Evolutionary conservation across 768 basidiomycete genomes (phyloP), one percentile per base, ranked within the genome.

Genomic region (Candolleomyces eurysporus): DNA sequence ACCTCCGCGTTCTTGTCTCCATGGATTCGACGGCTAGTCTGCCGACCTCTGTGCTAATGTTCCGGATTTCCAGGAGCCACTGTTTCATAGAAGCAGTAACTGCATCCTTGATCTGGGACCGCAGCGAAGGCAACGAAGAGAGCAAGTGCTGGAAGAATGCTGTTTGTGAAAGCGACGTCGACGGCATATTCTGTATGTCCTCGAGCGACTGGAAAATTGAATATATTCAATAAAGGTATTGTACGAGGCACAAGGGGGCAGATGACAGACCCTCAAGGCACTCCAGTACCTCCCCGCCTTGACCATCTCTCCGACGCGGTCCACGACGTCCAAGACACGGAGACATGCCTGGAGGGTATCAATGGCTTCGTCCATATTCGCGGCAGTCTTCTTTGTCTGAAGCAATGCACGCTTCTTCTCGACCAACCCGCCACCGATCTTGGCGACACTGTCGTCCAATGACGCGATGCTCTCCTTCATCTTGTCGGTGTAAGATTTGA

Each of bases 21-120:
- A 98, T 98, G 14, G 87, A 86, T 65, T 98, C 94, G 48, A 95
- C 83, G 3, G 96, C 96, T 4, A 92, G 82, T 64, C 82, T 83
- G 4, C 97, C 97, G 7, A 99, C 91, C 56, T 89, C 84, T 2
- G 88, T 86, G 57, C 92, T 92, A 61, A 90, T 82, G 66, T 97
- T 94, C 60, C 97, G 81, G 57, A 98, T 94, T 68, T 98, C 96
- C 52, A 97, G 84, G 30, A 99, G 76, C 97, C 97, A 99, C 64
- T 96, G 90, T 69, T 98, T 98, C 79, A 92, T 90, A 5, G 94
- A 93, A 0, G 94, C 93, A 4, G 93, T 96, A 4, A 98, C 96
- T 0, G 93, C 90, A 68, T 92, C 92, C 73, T 94, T 93, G 70
- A 99, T 92, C 68, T 95, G 92, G 17, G 80, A 77, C 6, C 95